Evolutionary conservation across 805 yeast species (phyloP).

Genomic region (Ogataea nakhonphanomensis): DNA sequence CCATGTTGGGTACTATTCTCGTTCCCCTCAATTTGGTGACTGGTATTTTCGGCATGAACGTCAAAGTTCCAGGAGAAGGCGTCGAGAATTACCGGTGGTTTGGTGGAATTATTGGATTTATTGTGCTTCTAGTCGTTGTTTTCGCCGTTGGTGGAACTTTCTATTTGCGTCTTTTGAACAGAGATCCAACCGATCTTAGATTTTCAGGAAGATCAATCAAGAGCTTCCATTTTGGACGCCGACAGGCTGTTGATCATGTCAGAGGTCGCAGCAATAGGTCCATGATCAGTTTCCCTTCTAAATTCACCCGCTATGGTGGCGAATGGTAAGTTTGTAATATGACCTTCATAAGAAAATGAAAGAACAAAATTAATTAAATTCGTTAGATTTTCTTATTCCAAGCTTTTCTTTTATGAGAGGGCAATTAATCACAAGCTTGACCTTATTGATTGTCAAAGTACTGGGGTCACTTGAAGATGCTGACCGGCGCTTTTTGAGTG

Average conservation of each 20-base stretch:
- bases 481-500: constrained; percentile 16
- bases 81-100: constrained; percentile 51
- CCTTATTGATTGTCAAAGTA: no score
- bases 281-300: constrained; percentile 31
- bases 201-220: constrained; percentile 23
- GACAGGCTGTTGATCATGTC: constrained; percentile 10
- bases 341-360: constrained; percentile 3
- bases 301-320: constrained; percentile 32
- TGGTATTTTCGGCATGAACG: constrained; percentile 96
- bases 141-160: constrained; percentile 23
- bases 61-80: constrained; percentile 70
- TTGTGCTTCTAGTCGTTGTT: constrained; percentile 24
- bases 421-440: no score
- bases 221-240: constrained; percentile 31
- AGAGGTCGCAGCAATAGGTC: constrained; percentile 26
- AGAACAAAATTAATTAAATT: not conserved
- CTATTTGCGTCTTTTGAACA: constrained; percentile 24
- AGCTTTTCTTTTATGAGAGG: no score
- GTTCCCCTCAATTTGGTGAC: constrained; percentile 89
- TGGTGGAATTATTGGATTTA: constrained; percentile 33
- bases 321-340: constrained; percentile 22
- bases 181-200: constrained; percentile 9
- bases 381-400: no score
- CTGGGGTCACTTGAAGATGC: constrained; percentile 8
- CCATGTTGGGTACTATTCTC: constrained; percentile 83